Conservation (phyloP, 73 alveolate species). For the Breviolum minutum region DNA sequence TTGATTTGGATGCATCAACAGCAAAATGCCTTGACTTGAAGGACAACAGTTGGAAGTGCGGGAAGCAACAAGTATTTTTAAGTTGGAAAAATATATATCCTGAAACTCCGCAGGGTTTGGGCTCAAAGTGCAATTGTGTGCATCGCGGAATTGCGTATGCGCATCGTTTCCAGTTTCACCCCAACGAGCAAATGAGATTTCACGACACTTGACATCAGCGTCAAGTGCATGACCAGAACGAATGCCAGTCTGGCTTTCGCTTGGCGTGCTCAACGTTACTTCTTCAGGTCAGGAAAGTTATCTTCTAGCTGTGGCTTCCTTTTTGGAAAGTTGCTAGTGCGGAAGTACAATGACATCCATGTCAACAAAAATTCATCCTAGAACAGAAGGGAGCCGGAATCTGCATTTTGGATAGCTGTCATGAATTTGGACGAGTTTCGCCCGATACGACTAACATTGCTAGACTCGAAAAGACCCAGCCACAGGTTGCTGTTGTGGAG, state of each 20-base stretch:
- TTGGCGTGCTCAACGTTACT: conserved; percentile 38
- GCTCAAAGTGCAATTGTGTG: not conserved
- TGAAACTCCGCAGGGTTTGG: not conserved
- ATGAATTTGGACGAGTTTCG: no score
- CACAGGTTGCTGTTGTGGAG: conserved; percentile 56
- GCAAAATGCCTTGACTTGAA: no score
- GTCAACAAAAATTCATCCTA: no score
- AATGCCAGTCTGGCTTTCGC: conserved; percentile 26
- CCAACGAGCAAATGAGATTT: not conserved
- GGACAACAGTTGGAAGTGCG: no score
- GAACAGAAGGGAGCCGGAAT: no score
- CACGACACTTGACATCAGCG: conserved; percentile 13
- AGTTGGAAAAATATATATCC: not conserved
- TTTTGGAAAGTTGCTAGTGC: no score
- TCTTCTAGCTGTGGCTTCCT: not conserved
- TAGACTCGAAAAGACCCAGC: no score
- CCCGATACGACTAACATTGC: no score
- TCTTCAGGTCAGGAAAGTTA: not conserved
- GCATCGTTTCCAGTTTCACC: not conserved
- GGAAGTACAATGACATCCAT: no score
- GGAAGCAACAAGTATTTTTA: no score
- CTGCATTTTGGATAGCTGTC: no score
- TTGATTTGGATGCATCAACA: no score
- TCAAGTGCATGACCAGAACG: not conserved
- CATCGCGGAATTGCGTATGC: not conserved